Evolutionary conservation across 441 rosid genomes (phyloP), one percentile per base, ranked within the genome.

Genomic region (Hura crepitans): DNA sequence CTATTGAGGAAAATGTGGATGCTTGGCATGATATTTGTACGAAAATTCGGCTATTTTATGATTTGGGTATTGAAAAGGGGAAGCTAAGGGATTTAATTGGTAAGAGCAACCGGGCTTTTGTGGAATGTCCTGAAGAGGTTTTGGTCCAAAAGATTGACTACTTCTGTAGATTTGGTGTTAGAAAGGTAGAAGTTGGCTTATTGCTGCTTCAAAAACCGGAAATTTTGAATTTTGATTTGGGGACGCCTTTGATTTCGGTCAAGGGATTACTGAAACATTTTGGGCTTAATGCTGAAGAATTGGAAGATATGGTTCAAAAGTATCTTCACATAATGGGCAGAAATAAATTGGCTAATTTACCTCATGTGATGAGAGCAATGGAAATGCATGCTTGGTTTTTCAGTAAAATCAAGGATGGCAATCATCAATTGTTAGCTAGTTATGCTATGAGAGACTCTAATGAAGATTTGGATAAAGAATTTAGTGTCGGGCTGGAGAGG

Each of bases 341-440:
- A 78, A 80, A 85, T 58, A 85, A 55, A 71, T 77, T 89, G 85
- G 84, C 78, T 31, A 89, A 89, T 80, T 77, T 89, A 62, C 93
- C 96, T 68, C 37, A 76, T 72, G 87, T 86, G 71, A 65, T 87
- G 78, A 82, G 81, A 80, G 91, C 92, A 6, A 23, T 84, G 72
- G 79, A 72, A 73, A 68, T 84, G 28, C 86, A 85, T 23, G 68
- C 55, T 30, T 82, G 85, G 87, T 77, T 85, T 50, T 81, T 86
- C 25, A 35, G 81, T 33, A 79, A 31, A 68, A 73, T 89, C 58
- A 85, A 50, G 61, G 73, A 77, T 55, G 93, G 86, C 60, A 58
- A 76, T 42, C 81, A 80, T 81, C 62, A 50, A 37, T 67, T 84
- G 72, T 80, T 87, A 11, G 82, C 54, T 51, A 79, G 74, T 70